phyloP scores from a whole-genome alignment of 106 monocot species.

The Platanthera guangdongensis region DNA sequence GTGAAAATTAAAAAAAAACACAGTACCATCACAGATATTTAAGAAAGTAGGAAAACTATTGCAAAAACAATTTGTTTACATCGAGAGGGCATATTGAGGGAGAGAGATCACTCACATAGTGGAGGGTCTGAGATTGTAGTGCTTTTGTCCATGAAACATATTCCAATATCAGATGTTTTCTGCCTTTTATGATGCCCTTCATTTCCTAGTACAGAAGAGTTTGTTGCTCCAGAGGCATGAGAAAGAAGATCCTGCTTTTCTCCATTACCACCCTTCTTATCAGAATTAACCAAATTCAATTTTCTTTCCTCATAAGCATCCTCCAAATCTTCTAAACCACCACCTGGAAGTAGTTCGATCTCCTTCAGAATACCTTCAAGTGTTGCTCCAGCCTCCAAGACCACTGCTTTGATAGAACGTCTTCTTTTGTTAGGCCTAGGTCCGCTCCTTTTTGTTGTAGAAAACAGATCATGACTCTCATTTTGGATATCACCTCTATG shows the following conservation, averaged over 20 bases:
- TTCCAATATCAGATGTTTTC: background rate
- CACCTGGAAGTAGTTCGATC: background rate
- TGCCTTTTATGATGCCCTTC: conserved; percentile 5
- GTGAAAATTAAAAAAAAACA: too few species aligned
- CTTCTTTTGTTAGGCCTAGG: background rate
- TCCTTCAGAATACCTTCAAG: background rate
- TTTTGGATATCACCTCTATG: conserved; percentile 2
- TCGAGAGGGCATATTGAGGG: too few species aligned
- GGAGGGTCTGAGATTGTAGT: conserved; percentile 5
- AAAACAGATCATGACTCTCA: background rate
- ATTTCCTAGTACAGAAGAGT: background rate
- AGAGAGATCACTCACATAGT: conserved; percentile 5
- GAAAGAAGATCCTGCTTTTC: background rate
- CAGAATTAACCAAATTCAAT: background rate
- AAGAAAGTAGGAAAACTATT: too few species aligned
- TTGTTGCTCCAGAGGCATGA: background rate
- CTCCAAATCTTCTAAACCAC: background rate
- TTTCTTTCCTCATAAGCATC: background rate
- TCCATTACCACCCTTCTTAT: background rate
- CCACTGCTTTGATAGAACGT: background rate
- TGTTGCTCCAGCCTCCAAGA: background rate
- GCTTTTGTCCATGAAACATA: background rate
- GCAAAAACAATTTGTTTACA: too few species aligned
- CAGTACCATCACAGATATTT: too few species aligned
- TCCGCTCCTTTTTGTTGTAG: background rate